Evolutionary conservation across 1,284 basidiomycete species (phyloP), one percentile per base, ranked within the genome.

Genomic region (Testicularia cyperi): DNA sequence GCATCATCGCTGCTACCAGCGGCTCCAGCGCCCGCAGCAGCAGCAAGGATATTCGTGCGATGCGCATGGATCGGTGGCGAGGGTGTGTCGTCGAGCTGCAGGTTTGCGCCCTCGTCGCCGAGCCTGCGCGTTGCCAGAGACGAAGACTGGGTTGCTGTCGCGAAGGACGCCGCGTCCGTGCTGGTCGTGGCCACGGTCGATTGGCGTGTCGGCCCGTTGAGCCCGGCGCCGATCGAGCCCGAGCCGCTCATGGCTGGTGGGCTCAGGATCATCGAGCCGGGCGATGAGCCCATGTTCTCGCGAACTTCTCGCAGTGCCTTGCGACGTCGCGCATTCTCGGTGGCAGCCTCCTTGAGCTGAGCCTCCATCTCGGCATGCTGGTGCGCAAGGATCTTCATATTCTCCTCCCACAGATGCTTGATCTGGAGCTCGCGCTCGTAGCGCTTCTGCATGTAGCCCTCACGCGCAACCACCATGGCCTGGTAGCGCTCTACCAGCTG

Each of bases 311-410:
- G 51, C 33, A 72, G 32, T 20, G 55, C 79, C 68, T 70, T 79
- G 77, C 78, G 80, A 70, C 75, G 78, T 66, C 67, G 78, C 70
- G 68, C 79, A 65, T 71, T 77, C 66, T 80, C 74, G 16, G 69
- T 52, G 12, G 70, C 55, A 9, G 68, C 41, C 91, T 81, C 78
- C 91, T 88, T 53, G 43, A 75, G 56, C 40, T 62, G 47, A 16
- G 80, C 78, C 79, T 97, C 94, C 34, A 95, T 82, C 21, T 82
- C 83, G 61, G 90, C 90, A 29, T 92, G 90, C 74, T 95, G 90
- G 45, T 83, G 81, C 0, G 92, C 91, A 3, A 95, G 87, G 0
- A 84, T 83, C 39, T 87, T 84, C 71, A 97, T 80, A 77, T 89
- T 92, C 77, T 92, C 88, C 78, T 96, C 92, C 94, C 92, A 96